Percentiles rank a stretch among this genome's conserved stretches.
These are phyloP conservation scores for Fremontodendron californicum DNA, from an alignment of 345 rosid species.

Conservation along the genomic window DNA sequence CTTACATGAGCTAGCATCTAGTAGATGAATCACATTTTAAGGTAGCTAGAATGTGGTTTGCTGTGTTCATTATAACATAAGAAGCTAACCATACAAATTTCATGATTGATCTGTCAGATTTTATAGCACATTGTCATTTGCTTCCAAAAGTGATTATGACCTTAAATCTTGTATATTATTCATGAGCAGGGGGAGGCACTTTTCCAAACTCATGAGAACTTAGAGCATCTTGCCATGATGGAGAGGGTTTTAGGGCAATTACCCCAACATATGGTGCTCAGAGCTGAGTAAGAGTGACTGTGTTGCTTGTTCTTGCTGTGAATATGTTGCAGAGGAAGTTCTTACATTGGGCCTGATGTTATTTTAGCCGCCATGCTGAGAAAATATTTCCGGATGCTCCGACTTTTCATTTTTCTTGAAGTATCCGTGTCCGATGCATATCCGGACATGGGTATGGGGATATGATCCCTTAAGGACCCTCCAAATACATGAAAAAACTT, in stretches of 20 bases:
- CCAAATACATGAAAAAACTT: too few relatives aligned
- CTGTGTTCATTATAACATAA: background rate
- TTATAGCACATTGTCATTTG: background rate
- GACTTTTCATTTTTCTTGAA: too few relatives aligned
- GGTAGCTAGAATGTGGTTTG: background rate
- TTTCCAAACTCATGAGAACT: constrained; percentile 72
- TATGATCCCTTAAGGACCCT: too few relatives aligned
- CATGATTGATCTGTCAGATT: background rate
- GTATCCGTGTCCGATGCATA: too few relatives aligned
- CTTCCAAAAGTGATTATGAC: background rate
- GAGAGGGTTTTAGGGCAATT: constrained; percentile 70
- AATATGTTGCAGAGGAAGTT: background rate
- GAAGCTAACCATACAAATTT: background rate
- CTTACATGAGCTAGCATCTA: background rate
- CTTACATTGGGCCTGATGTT: constrained; percentile 21
- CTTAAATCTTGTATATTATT: background rate
- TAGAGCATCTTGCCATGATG: constrained; percentile 86
- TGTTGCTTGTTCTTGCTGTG: constrained; percentile 17
- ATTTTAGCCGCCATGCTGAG: constrained; percentile 58
- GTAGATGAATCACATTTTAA: background rate
- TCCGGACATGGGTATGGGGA: too few relatives aligned
- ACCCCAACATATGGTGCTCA: constrained; percentile 58
- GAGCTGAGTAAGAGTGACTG: constrained; percentile 55
- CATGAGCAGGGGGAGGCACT: constrained; percentile 68
- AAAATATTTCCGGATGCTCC: constrained; percentile 53